Evolutionary conservation across 2,329 filamentous ascomycete genomes (phyloP), one percentile per base, ranked within the genome.

Genomic region (Nemania sp.): DNA sequence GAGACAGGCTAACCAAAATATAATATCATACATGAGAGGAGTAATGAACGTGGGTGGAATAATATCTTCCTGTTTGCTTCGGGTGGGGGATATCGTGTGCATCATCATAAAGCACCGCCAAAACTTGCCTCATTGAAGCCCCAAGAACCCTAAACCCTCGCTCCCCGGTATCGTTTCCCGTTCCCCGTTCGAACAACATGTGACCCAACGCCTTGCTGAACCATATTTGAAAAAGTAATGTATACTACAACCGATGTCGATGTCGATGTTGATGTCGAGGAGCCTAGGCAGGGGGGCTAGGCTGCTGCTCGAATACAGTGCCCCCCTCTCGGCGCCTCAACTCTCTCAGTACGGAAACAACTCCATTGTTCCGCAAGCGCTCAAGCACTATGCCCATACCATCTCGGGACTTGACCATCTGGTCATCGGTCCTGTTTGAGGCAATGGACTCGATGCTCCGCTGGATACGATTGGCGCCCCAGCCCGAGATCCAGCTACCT

Each of bases 341-440:
- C 67, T 85, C 82, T 28, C 65, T 54, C 11, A 85, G 70, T 24
- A 84, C 80, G 33, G 80, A 79, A 50, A 83, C 79, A 52, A 83
- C 77, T 24, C 81, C 80, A 34, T 77, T 81, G 68, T 81, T 80
- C 42, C 82, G 77, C 47, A 85, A 73, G 42, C 89, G 78, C 71
- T 91, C 88, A 19, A 94, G 77, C 7, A 94, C 89, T 31, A 92
- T 83, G 52, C 83, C 85, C 90, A 94, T 93, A 43, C 90, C 90
- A 69, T 92, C 88, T 44, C 88, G 84, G 62, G 88, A 90, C 75
- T 92, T 92, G 46, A 86, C 85, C 64, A 93, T 80, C 68, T 90
- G 88, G 64, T 88, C 86, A 61, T 87, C 82, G 5, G 90, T 91
- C 68, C 90, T 88, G 66, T 85, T 87, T 33, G 89, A 84, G 9